Conservation (phyloP, 2,329 filamentous ascomycete genomes). For the Nothophoma quercina region DNA sequence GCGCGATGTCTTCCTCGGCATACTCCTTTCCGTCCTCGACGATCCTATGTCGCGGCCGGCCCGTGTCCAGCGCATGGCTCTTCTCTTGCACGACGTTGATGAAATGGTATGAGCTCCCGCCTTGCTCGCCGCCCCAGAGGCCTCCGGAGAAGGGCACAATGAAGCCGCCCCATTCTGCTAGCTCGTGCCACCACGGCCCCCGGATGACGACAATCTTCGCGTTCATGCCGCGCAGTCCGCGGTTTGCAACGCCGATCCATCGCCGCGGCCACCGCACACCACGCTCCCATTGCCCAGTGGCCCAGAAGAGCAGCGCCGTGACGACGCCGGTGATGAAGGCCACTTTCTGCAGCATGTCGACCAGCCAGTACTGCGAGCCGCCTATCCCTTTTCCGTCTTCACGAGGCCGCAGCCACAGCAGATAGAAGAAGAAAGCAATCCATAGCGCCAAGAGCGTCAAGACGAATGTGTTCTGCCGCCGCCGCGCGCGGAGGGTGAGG, state of each 20-base stretch:
- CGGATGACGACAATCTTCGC: conserved; percentile 92
- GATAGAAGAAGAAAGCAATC: conserved; percentile 86
- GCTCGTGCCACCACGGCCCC: conserved; percentile 81
- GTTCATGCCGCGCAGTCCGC: conserved; percentile 90
- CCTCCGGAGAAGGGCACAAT: conserved; percentile 73
- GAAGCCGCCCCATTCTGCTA: conserved; percentile 75
- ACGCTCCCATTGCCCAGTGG: conserved; percentile 94
- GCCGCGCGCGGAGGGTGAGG: conserved; percentile 84
- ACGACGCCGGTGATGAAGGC: conserved; percentile 91
- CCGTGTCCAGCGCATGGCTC: conserved; percentile 33
- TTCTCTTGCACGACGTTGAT: conserved; percentile 67
- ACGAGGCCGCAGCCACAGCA: conserved; percentile 91
- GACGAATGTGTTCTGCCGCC: conserved; percentile 93
- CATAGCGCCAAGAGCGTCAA: conserved; percentile 79
- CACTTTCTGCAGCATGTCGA: conserved; percentile 89
- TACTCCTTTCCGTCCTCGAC: conserved; percentile 67
- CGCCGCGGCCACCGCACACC: conserved; percentile 92
- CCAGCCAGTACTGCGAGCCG: conserved; percentile 94
- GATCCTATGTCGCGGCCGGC: conserved; percentile 38
- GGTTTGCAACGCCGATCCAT: conserved; percentile 89
- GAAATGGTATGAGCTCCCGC: conserved; percentile 75
- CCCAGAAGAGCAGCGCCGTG: conserved; percentile 87
- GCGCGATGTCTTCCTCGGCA: conserved; percentile 88
- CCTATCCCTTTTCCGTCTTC: conserved; percentile 92
- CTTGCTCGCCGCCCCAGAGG: conserved; percentile 54